Evolutionary conservation across 2,329 filamentous ascomycete genomes (phyloP).

Genomic region (Penicillium hesseltinei): DNA sequence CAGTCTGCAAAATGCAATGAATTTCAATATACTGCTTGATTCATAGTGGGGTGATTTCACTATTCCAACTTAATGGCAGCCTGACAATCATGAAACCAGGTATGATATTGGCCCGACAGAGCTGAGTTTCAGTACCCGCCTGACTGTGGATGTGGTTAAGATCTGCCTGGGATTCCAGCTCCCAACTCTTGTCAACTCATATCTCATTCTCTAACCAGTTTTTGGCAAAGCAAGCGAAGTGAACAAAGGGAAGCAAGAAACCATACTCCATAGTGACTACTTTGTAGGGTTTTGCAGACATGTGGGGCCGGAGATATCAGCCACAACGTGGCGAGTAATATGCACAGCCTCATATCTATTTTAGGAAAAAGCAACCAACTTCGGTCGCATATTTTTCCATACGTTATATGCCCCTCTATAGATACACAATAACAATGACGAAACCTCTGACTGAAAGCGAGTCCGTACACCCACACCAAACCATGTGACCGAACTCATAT

Average conservation of each 20-base stretch:
- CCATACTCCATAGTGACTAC: not conserved
- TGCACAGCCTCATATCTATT: constrained; percentile 11
- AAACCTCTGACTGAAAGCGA: constrained; percentile 7
- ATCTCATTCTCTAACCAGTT: not conserved
- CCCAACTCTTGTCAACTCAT: not conserved
- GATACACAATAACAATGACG: not conserved
- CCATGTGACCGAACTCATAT: constrained; percentile 29
- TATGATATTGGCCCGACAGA: not conserved
- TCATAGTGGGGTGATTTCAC: not conserved
- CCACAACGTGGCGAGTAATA: constrained; percentile 6
- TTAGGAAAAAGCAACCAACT: constrained; percentile 1
- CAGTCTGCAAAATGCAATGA: not conserved
- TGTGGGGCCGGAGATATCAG: constrained; percentile 9
- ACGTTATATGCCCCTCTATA: not conserved
- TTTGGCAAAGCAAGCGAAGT: not conserved
- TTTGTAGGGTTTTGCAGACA: not conserved
- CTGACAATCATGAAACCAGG: not conserved
- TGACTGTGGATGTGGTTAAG: not conserved
- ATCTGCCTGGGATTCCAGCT: not conserved
- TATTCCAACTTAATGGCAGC: not conserved
- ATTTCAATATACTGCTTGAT: not conserved
- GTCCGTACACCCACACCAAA: constrained; percentile 7
- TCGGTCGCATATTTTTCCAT: not conserved
- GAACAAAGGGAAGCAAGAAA: not conserved
- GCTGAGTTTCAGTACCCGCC: constrained; percentile 8